A percentile compares a stretch with the other conserved stretches of the same genome.
These are phyloP conservation scores for Fusarium vanettenii DNA, from an alignment of 2,329 filamentous ascomycete species.

Conservation along the genomic window DNA sequence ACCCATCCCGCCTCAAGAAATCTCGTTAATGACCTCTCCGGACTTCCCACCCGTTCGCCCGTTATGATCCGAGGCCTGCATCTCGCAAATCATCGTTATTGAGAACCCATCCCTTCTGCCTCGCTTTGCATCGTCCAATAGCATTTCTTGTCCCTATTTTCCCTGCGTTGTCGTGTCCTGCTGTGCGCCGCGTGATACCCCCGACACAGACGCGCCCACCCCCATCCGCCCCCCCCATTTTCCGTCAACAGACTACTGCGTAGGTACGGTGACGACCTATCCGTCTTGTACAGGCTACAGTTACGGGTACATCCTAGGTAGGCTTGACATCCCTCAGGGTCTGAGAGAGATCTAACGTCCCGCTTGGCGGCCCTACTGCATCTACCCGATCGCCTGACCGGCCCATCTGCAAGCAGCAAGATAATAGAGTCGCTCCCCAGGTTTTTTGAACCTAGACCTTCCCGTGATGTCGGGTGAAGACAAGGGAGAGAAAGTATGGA, in stretches of 20 bases:
- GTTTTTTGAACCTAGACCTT: conserved; percentile 38
- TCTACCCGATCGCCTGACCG: conserved; percentile 49
- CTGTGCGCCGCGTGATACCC: conserved; percentile 42
- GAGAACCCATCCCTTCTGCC: conserved; percentile 33
- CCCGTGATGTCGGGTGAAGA: conserved; percentile 43
- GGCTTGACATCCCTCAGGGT: conserved; percentile 34
- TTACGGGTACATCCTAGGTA: conserved; percentile 33
- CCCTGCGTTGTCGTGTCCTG: conserved; percentile 39
- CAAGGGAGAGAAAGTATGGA: conserved; percentile 56
- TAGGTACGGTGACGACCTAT: conserved; percentile 11
- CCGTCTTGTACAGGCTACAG: conserved; percentile 19
- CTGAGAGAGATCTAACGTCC: conserved; percentile 39
- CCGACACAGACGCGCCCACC: conserved; percentile 22
- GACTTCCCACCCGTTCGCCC: conserved; percentile 48
- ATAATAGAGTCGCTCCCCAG: conserved; percentile 49
- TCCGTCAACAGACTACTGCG: conserved; percentile 12
- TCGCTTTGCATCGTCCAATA: conserved; percentile 31
- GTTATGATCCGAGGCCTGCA: conserved; percentile 48
- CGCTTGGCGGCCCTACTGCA: conserved; percentile 46
- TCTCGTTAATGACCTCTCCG: conserved; percentile 46
- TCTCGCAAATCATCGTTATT: conserved; percentile 43
- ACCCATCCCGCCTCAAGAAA: conserved; percentile 38
- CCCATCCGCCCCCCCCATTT: conserved; percentile 30
- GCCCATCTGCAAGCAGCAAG: conserved; percentile 48
- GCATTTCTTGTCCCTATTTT: conserved; percentile 25